These are phyloP conservation scores for Candida qinlingensis DNA, from an alignment of 805 yeast genomes.

Conservation along the genomic window DNA sequence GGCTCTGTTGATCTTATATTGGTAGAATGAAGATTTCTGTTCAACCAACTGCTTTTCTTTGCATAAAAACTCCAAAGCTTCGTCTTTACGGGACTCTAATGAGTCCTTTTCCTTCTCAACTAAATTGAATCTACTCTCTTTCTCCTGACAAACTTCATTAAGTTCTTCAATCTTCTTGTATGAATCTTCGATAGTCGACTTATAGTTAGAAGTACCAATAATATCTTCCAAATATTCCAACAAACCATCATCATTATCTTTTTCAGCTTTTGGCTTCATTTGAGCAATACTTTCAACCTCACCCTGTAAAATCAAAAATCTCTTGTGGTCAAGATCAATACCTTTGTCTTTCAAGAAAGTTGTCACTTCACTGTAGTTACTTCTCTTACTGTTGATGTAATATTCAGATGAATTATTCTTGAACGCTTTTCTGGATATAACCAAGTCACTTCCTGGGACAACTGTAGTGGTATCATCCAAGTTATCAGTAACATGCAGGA, in stretches of 20 bases:
- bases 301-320: slow-evolving; percentile 93
- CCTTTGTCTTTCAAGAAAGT: slow-evolving; percentile 70
- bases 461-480: slow-evolving; percentile 38
- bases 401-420: slow-evolving; percentile 75
- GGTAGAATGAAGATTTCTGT: slow-evolving; percentile 51
- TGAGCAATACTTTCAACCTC: slow-evolving; percentile 98
- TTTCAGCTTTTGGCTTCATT: slow-evolving; percentile 96
- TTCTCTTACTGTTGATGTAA: slow-evolving; percentile 61
- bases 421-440: slow-evolving; percentile 77
- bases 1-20: slow-evolving; percentile 41
- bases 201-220: slow-evolving; percentile 88
- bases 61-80: slow-evolving; percentile 60
- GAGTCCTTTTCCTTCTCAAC: slow-evolving; percentile 70
- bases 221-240: slow-evolving; percentile 94
- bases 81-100: slow-evolving; percentile 59
- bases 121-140: slow-evolving; percentile 70
- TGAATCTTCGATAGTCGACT: slow-evolving; percentile 64
- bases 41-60: slow-evolving; percentile 57
- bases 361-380: slow-evolving; percentile 78
- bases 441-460: slow-evolving; percentile 48
- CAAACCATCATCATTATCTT: slow-evolving; percentile 86
- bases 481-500: slow-evolving; percentile 68
- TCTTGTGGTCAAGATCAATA: slow-evolving; percentile 88
- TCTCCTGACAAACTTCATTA: slow-evolving; percentile 76
- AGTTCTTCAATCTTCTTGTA: slow-evolving; percentile 59